Evolutionary conservation across 148 eudicot species (phyloP).

Genomic region (Vaccinium vitisidaea): DNA sequence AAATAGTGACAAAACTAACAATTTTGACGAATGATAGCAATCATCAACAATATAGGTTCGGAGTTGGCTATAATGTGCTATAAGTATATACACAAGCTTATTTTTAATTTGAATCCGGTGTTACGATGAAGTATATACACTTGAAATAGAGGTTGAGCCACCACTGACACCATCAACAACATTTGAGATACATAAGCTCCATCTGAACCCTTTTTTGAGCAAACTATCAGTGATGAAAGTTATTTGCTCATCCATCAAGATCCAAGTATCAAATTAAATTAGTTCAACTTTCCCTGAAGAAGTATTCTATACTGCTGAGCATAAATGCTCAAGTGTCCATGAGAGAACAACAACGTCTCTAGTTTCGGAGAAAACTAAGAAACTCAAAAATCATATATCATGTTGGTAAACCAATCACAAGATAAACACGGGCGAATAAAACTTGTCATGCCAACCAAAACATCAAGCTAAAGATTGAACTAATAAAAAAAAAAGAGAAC

Average conservation of each 20-base stretch:
- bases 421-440: neutral
- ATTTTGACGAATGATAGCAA: neutral
- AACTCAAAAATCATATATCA: neutral
- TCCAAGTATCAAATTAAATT: neutral
- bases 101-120: neutral
- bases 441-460: neutral
- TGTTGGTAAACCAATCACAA: neutral
- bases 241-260: neutral
- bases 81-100: neutral
- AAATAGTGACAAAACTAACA: neutral
- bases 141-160: neutral
- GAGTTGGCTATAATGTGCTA: neutral
- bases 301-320: neutral
- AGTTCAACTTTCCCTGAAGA: neutral
- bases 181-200: neutral
- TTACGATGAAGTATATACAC: neutral
- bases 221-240: neutral
- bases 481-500: neutral
- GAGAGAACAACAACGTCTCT: neutral
- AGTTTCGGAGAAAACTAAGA: neutral
- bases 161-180: neutral
- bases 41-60: neutral
- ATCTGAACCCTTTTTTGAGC: neutral
- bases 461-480: neutral
- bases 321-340: slow-evolving; percentile 1